Evolutionary conservation across 2,329 filamentous ascomycete species (phyloP).

Genomic region (Ilyonectria sp.): DNA sequence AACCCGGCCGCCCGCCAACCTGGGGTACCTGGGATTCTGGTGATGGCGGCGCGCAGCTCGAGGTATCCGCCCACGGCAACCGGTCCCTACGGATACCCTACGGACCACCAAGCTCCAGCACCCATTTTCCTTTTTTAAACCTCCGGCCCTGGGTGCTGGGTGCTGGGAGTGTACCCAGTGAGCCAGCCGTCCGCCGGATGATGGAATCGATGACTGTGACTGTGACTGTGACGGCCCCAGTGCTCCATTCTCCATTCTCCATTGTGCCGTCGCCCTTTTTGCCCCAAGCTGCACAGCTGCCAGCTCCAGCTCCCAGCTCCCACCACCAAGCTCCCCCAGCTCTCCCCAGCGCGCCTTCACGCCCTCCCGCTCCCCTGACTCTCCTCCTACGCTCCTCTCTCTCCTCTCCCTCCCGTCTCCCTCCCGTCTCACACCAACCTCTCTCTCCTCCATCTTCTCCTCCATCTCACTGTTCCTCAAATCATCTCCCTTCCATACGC

Average conservation of each 20-base stretch:
- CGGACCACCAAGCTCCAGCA: not conserved
- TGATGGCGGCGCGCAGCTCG: not conserved
- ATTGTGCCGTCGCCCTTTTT: conserved; percentile 16
- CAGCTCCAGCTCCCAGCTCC: conserved; percentile 5
- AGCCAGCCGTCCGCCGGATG: conserved; percentile 8
- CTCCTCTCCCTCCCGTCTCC: conserved; percentile 13
- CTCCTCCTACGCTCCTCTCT: conserved; percentile 4
- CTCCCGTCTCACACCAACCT: conserved; percentile 3
- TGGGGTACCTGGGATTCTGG: conserved; percentile 3
- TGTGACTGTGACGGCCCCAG: conserved; percentile 10
- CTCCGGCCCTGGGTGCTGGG: not conserved
- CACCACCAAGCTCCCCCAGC: conserved; percentile 15
- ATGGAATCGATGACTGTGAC: conserved; percentile 26
- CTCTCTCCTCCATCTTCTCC: conserved; percentile 13
- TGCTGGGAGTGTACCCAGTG: conserved; percentile 27
- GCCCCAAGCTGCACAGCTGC: not conserved
- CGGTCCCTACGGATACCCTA: not conserved
- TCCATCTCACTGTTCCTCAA: conserved; percentile 12
- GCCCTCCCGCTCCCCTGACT: conserved; percentile 12
- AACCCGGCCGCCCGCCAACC: not conserved
- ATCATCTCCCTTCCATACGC: conserved; percentile 8
- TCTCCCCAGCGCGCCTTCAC: conserved; percentile 15
- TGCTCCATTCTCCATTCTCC: conserved; percentile 15
- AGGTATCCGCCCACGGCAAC: not conserved
- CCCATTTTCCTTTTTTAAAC: not conserved